Evolutionary conservation across 2,329 filamentous ascomycete species (phyloP), one percentile per base, ranked within the genome.

Genomic region (Colletotrichum lini): DNA sequence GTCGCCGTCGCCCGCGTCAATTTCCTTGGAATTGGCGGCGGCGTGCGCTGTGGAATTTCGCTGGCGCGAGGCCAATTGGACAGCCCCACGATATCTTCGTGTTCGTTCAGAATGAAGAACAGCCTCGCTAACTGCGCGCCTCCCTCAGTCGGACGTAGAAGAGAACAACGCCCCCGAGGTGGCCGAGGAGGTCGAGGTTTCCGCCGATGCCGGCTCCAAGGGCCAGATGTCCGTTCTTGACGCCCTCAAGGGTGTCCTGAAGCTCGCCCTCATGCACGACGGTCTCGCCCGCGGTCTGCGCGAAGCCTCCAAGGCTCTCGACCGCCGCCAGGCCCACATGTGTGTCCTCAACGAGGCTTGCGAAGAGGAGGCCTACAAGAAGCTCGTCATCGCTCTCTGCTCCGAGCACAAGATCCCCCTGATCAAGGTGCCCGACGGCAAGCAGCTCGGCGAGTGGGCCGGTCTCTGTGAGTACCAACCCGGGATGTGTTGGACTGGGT

Each of bases 291-390:
- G 96, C 81, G 96, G 96, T 88, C 94, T 99, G 81, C 95, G 96
- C 80, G 96, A 99, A 89, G 96, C 96, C 77, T 95, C 93, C 89
- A 99, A 99, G 91, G 96, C 96, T 76, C 94, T 99, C 82, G 96
- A 99, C 88, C 93, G 96, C 83, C 95, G 96, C 83, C 94, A 99
- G 89, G 96, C 96, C 73, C 96, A 99, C 90, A 98, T 99, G 95
- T 99, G 96, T 86, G 96, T 99, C 79, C 92, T 99, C 81, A 99
- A 99, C 92, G 96, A 99, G 92, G 93, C 93, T 78, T 99, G 96
- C 90, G 96, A 99, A 90, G 96, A 99, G 92, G 96, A 99, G 88
- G 96, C 96, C 78, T 99, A 99, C 92, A 99, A 99, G 95, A 99
- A 99, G 93, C 92, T 99, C 78, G 96, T 99, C 81, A 94, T 98